Base-by-base conservation (phyloP, 1,139 yeast genomes). In the Taphrina sp. region DNA sequence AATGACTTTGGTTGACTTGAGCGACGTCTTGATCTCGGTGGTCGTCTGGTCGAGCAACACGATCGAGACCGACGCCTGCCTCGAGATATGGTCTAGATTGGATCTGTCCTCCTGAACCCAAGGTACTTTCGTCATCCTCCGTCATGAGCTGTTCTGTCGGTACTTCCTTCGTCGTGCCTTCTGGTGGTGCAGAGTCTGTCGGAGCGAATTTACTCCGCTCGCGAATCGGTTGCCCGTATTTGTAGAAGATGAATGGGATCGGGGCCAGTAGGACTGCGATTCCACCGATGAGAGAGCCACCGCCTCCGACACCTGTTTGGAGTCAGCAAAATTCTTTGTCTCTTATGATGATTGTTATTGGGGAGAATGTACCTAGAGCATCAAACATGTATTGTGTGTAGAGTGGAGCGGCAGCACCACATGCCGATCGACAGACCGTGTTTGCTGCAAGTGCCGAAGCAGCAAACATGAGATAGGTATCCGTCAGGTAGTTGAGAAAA, bases 361-460 rank as follows among this genome's bases (percentile, higher is more conserved):
- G n/a, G n/a, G n/a, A n/a, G n/a, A n/a, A n/a, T n/a, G n/a, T n/a
- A n/a, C n/a, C 89, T 60, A 81, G 72, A 5, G 39, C 47, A n/a
- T 37, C 36, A 26, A 51, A 52, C 57, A 56, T 84, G 69, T 78
- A 78, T 22, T 80, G 70, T 5, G 81, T 78, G 64, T 83, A 83
- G 44, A 83, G 69, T 2, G 89, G 89, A 69, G 83, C 83, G 0
- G 82, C 77, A 10, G 83, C 81, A 5, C 85, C 83, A 72, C 80
- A 69, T 5, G 75, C 61, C 58, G 82, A 79, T 65, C 89, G 75
- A 52, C 80, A 71, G 59, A 83, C 74, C 39, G 82, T 77, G 66
- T 82, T 83, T 7, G 85, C 85, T n/a, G 87, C 88, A 69, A 83
- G 70, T 0, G 84, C 86, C 14, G 85, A 79, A 0, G 89, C 89